Base-by-base conservation (phyloP, 2,329 filamentous ascomycete species). In the Sporothrix schenckii region DNA sequence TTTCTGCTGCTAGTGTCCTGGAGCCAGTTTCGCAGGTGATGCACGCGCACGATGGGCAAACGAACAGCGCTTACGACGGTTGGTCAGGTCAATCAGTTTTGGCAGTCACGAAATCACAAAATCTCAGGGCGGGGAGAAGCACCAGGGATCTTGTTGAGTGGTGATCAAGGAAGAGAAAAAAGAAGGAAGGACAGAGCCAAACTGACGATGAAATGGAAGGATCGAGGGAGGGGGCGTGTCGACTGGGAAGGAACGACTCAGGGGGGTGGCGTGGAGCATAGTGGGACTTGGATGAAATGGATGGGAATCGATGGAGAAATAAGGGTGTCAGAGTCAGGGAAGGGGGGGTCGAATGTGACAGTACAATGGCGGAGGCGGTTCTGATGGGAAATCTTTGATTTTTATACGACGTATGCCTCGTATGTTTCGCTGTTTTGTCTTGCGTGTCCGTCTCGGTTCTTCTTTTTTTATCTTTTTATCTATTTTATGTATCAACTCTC, bases 271-370 rank as follows among this genome's bases (percentile, higher is more conserved):
- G 66, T 68, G 66, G 24, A n/a, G 34, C 44, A 50, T 65, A n/a
- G 24, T 65, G 61, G 58, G 61, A 65, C 44, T 50, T 41, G 65
- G 52, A 44, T 41, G 49, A 66, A 66, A 50, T 16, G 50, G 50
- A 67, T 56, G 65, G 50, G 39, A 34, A 44, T 66, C 54, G 65
- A 67, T 67, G 65, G 50, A 54, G 65, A 67, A 58, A 68, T 67
- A 53, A 34, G 30, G 39, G 39, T 54, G 66, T 54, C 49, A 56
- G 52, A 44, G 39, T 19, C 21, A 58, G 53, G 53, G 27, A 58
- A 39, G 53, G 27, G 9, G 30, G 66, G 52, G 53, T 27, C 27
- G 53, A 69, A 50, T 69, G 66, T 27, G 47, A 61, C 54, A 30
- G 54, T 61, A 61, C 44, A 34, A 49, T 50, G 27, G 41, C 27